Evolutionary conservation across 1,139 yeast species (phyloP).

Genomic region (Yamadazyma dendronema): DNA sequence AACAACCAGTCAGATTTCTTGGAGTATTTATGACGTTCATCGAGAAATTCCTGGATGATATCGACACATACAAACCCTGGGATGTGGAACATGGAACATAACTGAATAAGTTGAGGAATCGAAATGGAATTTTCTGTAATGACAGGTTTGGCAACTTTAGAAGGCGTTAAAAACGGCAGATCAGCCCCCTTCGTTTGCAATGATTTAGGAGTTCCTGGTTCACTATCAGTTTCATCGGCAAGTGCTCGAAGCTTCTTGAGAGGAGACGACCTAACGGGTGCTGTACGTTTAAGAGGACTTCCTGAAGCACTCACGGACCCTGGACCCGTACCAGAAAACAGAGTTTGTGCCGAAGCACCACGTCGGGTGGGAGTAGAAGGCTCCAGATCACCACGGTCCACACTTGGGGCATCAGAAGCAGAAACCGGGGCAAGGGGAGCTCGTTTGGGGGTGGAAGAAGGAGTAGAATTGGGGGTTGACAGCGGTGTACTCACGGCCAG

Average conservation of each 20-base stretch:
- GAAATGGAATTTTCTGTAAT: conserved; percentile 16
- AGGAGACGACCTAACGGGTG: conserved; percentile 5
- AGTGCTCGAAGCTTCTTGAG: conserved; percentile 4
- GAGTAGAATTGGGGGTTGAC: conserved; percentile 4
- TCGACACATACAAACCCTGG: conserved; percentile 52
- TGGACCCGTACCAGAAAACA: background rate
- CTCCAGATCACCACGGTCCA: background rate
- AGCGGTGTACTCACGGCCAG: conserved; percentile 12
- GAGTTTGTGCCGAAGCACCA: background rate
- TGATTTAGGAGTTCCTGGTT: background rate
- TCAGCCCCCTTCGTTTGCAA: conserved; percentile 3
- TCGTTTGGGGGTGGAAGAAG: conserved; percentile 27
- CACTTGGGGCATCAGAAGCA: background rate
- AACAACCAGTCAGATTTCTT: conserved; percentile 65
- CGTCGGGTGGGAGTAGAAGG: background rate
- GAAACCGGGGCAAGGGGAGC: conserved; percentile 18
- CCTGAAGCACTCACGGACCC: background rate
- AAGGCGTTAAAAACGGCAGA: conserved; percentile 5
- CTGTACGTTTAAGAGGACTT: conserved; percentile 7
- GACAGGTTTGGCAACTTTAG: conserved; percentile 1
- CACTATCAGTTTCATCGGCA: conserved; percentile 1
- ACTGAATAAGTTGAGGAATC: conserved; percentile 52
- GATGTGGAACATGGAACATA: conserved; percentile 63
- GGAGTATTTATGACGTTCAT: conserved; percentile 49
- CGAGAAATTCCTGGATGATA: conserved; percentile 50